Evolutionary conservation across 1,284 basidiomycete species (phyloP).

Genomic region (Malassezia slooffiae): DNA sequence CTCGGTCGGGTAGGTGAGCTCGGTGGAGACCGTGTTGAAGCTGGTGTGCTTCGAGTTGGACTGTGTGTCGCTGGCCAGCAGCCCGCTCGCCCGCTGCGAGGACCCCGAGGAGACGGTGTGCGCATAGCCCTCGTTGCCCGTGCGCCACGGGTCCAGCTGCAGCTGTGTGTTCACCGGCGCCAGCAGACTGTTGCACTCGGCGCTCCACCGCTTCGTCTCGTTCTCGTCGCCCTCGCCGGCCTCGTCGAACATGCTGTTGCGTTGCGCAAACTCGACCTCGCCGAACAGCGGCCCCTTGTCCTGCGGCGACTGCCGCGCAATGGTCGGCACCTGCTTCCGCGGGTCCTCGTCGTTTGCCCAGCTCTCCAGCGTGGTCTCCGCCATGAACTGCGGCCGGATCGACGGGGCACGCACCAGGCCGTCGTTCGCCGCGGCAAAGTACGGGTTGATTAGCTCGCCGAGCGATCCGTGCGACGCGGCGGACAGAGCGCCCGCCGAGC

Average conservation of each 20-base stretch:
- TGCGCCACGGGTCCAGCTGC: neutral
- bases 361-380: conserved; percentile 30
- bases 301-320: neutral
- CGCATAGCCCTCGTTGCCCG: neutral
- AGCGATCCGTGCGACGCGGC: conserved; percentile 4
- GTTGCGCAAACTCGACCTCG: conserved; percentile 6
- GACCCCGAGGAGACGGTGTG: conserved; percentile 11
- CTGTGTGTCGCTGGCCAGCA: conserved; percentile 4
- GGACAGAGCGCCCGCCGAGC: conserved; percentile 4
- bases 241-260: neutral
- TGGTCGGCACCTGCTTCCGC: neutral
- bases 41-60: conserved; percentile 11
- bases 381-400: conserved; percentile 33
- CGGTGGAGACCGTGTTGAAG: conserved; percentile 5
- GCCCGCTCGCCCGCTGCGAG: conserved; percentile 8
- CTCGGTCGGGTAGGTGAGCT: conserved; percentile 2
- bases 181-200: neutral
- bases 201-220: neutral
- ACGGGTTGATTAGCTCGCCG: conserved; percentile 3
- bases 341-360: conserved; percentile 25
- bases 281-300: neutral
- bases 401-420: conserved; percentile 22
- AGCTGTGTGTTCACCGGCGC: conserved; percentile 1
- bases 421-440: neutral
- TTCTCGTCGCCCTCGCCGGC: neutral